A percentile compares a stretch with the other conserved stretches of the same genome.
Evolutionary conservation across 768 basidiomycete species (phyloP).

Genomic region (Serendipita sp.): DNA sequence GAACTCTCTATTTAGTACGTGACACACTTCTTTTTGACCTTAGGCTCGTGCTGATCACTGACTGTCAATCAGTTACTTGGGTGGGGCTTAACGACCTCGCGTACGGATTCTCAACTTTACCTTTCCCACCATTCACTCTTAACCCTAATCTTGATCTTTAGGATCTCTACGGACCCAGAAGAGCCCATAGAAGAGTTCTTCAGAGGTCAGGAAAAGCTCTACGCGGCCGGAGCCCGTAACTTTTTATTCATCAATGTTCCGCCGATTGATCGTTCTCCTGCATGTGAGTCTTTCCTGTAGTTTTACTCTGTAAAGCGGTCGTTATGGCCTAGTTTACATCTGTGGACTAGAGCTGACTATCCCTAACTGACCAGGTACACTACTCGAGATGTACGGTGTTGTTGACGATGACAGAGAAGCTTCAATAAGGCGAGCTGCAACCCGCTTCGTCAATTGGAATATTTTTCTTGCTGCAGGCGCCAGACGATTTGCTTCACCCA

Average conservation of each 20-base stretch:
- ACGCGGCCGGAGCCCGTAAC: conserved; percentile 18
- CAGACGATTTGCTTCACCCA: background rate
- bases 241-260: conserved; percentile 26
- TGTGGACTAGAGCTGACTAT: no score
- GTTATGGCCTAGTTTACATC: background rate
- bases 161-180: background rate
- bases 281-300: conserved; percentile 15
- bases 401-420: background rate
- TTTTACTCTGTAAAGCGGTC: background rate
- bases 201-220: background rate
- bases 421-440: background rate
- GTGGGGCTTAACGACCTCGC: conserved; percentile 1
- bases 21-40: background rate
- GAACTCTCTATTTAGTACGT: background rate
- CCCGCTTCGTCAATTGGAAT: background rate
- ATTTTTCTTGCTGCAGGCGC: background rate
- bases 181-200: background rate
- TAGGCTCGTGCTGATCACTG: background rate
- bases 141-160: background rate
- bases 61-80: background rate
- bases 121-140: background rate
- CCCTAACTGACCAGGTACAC: background rate
- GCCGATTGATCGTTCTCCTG: conserved; percentile 23
- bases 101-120: background rate
- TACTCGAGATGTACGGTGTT: background rate